A percentile compares a stretch with the other conserved stretches of the same genome.
Evolutionary conservation across 768 basidiomycete species (phyloP).

Genomic region (Hygrocybe punicea): DNA sequence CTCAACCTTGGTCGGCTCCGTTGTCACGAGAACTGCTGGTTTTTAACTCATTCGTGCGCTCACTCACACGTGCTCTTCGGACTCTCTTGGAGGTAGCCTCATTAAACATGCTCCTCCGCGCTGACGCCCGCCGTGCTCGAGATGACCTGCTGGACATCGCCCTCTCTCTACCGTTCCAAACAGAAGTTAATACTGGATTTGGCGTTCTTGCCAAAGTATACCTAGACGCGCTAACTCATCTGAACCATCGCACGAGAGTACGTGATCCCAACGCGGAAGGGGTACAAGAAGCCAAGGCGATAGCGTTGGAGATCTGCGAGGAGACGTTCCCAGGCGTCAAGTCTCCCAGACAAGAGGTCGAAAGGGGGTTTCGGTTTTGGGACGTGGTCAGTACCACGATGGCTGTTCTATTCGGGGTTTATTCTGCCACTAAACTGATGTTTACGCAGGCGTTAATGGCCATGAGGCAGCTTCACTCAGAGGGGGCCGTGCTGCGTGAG

Average conservation of each 20-base stretch:
- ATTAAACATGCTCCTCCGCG: conserved; percentile 88
- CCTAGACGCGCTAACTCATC: conserved; percentile 85
- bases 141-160: conserved; percentile 93
- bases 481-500: conserved; percentile 76
- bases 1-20: conserved; percentile 93
- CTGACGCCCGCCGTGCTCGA: conserved; percentile 79
- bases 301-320: conserved; percentile 89
- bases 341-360: conserved; percentile 80
- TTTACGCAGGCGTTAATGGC: conserved; percentile 68
- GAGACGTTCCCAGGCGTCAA: conserved; percentile 94
- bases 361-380: conserved; percentile 98
- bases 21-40: conserved; percentile 94
- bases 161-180: conserved; percentile 89
- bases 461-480: conserved; percentile 84
- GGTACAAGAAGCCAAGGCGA: conserved; percentile 75
- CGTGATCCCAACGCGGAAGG: conserved; percentile 74
- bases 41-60: conserved; percentile 96
- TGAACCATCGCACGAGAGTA: conserved; percentile 76
- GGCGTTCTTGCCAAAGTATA: conserved; percentile 97
- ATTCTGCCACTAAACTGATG: conserved; percentile 8
- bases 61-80: conserved; percentile 84
- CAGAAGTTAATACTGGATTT: conserved; percentile 96
- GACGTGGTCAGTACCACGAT: conserved; percentile 70
- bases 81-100: conserved; percentile 87
- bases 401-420: not conserved